Conservation (phyloP, 371 early-diverging fungal genomes). For the Scutellospora calospora region DNA sequence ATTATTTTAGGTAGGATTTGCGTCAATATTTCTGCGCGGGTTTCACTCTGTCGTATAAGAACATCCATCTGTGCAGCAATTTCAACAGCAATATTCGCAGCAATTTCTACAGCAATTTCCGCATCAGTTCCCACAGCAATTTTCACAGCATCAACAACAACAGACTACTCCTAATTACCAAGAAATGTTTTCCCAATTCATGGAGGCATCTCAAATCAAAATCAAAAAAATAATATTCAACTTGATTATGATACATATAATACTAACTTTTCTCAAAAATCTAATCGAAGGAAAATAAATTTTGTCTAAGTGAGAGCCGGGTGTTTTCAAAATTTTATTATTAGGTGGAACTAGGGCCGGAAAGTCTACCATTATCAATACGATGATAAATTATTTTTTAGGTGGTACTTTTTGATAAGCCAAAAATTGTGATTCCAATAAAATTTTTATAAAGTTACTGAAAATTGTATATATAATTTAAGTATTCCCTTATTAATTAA, state of each 20-base stretch:
- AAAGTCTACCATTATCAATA: slow-evolving; percentile 32
- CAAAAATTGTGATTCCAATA: slow-evolving; percentile 24
- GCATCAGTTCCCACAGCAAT: not conserved
- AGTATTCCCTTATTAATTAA: not conserved
- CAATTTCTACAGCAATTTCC: not conserved
- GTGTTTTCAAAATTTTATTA: slow-evolving; percentile 21
- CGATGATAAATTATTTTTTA: slow-evolving; percentile 30
- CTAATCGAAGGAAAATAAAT: not conserved
- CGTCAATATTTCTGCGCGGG: too few relatives aligned
- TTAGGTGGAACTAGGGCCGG: slow-evolving; percentile 31
- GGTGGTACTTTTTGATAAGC: slow-evolving; percentile 6
- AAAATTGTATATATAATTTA: slow-evolving; percentile 3
- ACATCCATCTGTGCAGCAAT: too few relatives aligned
- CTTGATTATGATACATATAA: too few relatives aligned
- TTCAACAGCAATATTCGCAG: not conserved
- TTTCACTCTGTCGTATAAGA: too few relatives aligned
- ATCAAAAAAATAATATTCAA: too few relatives aligned
- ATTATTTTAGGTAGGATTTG: too few relatives aligned
- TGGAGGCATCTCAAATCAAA: too few relatives aligned
- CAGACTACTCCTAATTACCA: not conserved
- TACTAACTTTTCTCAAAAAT: not conserved
- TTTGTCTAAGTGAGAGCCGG: not conserved
- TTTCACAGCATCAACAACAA: not conserved
- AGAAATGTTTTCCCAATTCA: too few relatives aligned
- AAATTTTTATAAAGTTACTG: slow-evolving; percentile 22